Base-by-base conservation (phyloP, 805 yeast genomes). In the Blastobotrys terrestris region DNA sequence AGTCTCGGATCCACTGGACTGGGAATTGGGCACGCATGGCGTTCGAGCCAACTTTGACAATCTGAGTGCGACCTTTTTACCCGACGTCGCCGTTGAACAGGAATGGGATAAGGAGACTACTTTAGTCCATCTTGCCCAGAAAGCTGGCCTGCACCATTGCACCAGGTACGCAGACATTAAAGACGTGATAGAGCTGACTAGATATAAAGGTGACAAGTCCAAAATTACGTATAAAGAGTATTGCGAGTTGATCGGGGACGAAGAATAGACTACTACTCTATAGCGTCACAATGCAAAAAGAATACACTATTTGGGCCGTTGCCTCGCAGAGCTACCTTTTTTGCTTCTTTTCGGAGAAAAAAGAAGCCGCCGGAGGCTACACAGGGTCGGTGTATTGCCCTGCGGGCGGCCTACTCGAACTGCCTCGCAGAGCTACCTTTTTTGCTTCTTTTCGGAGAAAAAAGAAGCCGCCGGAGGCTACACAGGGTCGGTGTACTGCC, bases 1-100 rank as follows among this genome's bases (percentile, higher is more conserved):
- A 3, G 79, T 77, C 1, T 58, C 62, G 0, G 80, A 78, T 54
- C 76, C 83, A 0, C 67, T 74, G 48, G 86, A 87, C 62, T 94
- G 98, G 98, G 75, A 68, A 5, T 65, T 92, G 46, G 98, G 99
- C 0, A 64, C 63, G 13, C 94, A 94, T 66, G 99, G 99, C 0
- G 77, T 94, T 16, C 75, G 81, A 52, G 77, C 90, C 3, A 65
- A 70, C 15, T 80, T 88, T 59, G 75, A 77, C 1, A 63, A 69
- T 2, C 51, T 58, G 26, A 78, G 84, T 48, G 89, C 97, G 0
- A 94, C 98, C 0, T 94, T 89, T 60, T 69, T 94, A 42, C 99
- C 99, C 0, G 86, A 83, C 43, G 98, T 94, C 1, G 95, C 97
- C 19, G 75, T 71, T 3, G 98, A 92, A 59, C 95, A 91, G 60